Evolutionary conservation across 129 eudicot species (phyloP), one percentile per base, ranked within the genome.

Genomic region (Dittrichia graveolens): DNA sequence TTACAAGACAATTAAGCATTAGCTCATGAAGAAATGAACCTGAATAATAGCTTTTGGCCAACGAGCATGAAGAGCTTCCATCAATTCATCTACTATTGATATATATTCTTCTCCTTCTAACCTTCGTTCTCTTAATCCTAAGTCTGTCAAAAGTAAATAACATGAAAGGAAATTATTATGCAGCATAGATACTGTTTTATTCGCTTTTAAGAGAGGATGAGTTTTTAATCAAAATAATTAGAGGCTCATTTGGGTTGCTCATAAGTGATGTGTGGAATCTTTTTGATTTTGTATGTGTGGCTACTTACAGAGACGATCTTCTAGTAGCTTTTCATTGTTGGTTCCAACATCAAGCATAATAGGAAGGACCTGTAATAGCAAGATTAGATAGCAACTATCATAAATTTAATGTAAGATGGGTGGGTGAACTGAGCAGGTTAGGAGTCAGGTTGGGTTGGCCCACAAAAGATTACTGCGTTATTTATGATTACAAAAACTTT

Each of bases 301-400:
- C 48, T 40, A 88, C 99, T 95, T 72, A 95, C 99, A 95, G 41
- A 95, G 97, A 71, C 61, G 87, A 61, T 95, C 91, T 81, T 86
- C 97, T 54, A 88, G 97, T 66, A 95, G 95, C 90, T 86, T 91
- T 79, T 88, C 82, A 70, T 95, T 95, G 83, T 91, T 95, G 56
- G 97, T 95, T 78, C 99, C 99, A 47, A 95, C 95, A 74, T 95
- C 99, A 83, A 95, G 97, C 99, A 95, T 95, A 69, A 95, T 85
- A 61, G 99, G 99, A 69, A 95, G 90, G 69, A 95, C 83, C 99
- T 95, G 85, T 13, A n/a, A 49, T 42, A 49, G 40, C 72, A 18
- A 11, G 42, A 38, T 44, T 12, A 62, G 9, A 75, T 54, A 80
- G 44, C 67, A 60, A 60, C 48, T 44, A 67, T 37, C 50, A 67